These are phyloP conservation scores for Madurella fahalii DNA, from an alignment of 2,329 filamentous ascomycete genomes.

Conservation along the genomic window DNA sequence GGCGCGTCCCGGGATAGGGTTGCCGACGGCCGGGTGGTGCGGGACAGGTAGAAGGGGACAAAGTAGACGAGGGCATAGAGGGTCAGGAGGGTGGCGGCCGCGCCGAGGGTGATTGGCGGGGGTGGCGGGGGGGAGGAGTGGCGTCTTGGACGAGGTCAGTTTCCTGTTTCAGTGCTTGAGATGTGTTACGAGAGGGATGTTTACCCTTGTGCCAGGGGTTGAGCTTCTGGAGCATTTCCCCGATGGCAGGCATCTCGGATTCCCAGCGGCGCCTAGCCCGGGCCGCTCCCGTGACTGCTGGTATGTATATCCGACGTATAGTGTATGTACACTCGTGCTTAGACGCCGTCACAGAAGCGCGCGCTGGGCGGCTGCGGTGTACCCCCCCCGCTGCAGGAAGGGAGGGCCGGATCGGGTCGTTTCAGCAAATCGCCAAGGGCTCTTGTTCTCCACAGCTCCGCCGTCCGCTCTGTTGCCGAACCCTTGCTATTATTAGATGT, in stretches of 20 bases:
- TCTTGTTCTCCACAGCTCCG: slow-evolving; percentile 7
- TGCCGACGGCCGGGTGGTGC: slow-evolving; percentile 72
- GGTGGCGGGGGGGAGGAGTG: slow-evolving; percentile 29
- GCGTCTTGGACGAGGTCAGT: slow-evolving; percentile 9
- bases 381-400: background rate
- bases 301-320: background rate
- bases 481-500: slow-evolving; percentile 7
- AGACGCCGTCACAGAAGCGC: slow-evolving; percentile 17
- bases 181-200: background rate
- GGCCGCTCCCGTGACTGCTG: background rate
- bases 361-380: slow-evolving; percentile 6
- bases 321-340: slow-evolving; percentile 3
- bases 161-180: background rate
- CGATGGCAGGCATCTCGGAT: slow-evolving; percentile 22
- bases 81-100: slow-evolving; percentile 39
- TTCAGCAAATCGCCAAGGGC: slow-evolving; percentile 11
- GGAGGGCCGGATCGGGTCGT: slow-evolving; percentile 10
- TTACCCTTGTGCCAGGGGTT: slow-evolving; percentile 25
- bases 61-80: slow-evolving; percentile 88
- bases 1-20: slow-evolving; percentile 81
- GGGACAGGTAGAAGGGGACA: slow-evolving; percentile 80
- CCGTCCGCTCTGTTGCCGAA: background rate
- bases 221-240: slow-evolving; percentile 18
- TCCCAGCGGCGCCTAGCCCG: background rate
- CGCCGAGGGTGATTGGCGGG: slow-evolving; percentile 38